Evolutionary conservation across 2,329 filamentous ascomycete species (phyloP), one percentile per base, ranked within the genome.

Genomic region (Aspergillus ibericus): DNA sequence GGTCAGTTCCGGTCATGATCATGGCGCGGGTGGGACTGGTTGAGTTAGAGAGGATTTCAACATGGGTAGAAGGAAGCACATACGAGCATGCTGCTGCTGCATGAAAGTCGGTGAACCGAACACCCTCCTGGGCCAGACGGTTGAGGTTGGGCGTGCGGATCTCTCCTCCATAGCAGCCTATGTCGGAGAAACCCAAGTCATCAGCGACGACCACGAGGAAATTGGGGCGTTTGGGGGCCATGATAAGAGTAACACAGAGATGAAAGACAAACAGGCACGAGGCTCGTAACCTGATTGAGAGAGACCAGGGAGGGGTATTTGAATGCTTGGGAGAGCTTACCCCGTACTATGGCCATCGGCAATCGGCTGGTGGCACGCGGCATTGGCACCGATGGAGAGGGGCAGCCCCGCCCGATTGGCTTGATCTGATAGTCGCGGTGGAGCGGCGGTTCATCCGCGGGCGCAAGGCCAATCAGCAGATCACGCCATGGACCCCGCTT

Each of bases 71-170:
- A n/a, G 13, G 15, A 38, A 7, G 16, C 20, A 66, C 72, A 49
- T 55, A 75, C 51, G 85, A 88, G 72, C 85, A 88, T 52, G 86
- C 85, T 2, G 85, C 83, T 0, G 86, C 85, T 1, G 85, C 83
- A 66, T 88, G 86, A 70, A 87, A 88, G 64, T 87, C 83, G 0
- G 85, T 88, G 66, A 88, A 85, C 5, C 85, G 81, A 18, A 88
- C 71, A 29, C 85, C 81, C 55, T 80, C 72, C 71, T 77, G 51
- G 2, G 82, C 79, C 3, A 85, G 70, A 36, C 80, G 81, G 71
- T 86, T 82, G 36, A 87, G 76, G 65, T 85, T 82, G 0, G 85
- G 85, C 0, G 85, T 87, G 35, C 79, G 78, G 64, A 87, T 87
- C 70, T 87, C 84, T 61, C 82, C 80, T 44, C 85, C 85, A 64